Evolutionary conservation across 768 basidiomycete genomes (phyloP), one percentile per base, ranked within the genome.

Genomic region (Antrodiella citrinella): DNA sequence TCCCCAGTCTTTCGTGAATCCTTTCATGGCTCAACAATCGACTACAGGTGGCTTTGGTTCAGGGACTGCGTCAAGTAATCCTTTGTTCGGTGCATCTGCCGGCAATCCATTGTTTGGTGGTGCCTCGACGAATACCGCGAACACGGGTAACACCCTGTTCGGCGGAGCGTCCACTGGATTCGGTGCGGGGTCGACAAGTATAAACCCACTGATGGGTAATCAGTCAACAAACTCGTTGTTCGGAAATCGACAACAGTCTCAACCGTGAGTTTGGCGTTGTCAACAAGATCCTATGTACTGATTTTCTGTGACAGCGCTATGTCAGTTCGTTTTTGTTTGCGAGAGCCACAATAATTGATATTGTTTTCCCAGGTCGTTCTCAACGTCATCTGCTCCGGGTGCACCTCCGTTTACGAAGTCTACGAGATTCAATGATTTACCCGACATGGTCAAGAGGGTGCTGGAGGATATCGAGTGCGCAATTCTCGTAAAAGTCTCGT

Each of bases 371-470:
- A 35, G 30, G 30, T 35, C 30, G 30, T 35, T 35, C 30, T 35
- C 58, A 41, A 26, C 38, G 11, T 20, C 44, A 4, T 56, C 57
- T 26, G 57, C 48, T 23, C n/a, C 49, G 2, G 59, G 58, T 23
- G 56, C 63, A 23, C 71, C 73, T 9, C 68, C 69, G 4, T 77
- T 82, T 56, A 70, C 70, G 23, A 75, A 69, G 50, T 70, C 73
- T 0, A 87, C 86, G 0, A 91, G 88, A 60, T 91, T 89, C 65
- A 91, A 91, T 48, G 89, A 91, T 61, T 66, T 91, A 3, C 81
- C 86, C 1, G 87, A 91, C 46, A 73, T 79, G 2, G 53, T 82
- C 19, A 86, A 80, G 65, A 80, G 67, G 53, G 70, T 66, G 3
- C 70, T 91, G 15, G 89, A 90, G 59, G 62, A 64, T 35, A 76